Base-by-base conservation (phyloP, 225 moss, liverwort and hornwort genomes). In the Lunularia cruciata region DNA sequence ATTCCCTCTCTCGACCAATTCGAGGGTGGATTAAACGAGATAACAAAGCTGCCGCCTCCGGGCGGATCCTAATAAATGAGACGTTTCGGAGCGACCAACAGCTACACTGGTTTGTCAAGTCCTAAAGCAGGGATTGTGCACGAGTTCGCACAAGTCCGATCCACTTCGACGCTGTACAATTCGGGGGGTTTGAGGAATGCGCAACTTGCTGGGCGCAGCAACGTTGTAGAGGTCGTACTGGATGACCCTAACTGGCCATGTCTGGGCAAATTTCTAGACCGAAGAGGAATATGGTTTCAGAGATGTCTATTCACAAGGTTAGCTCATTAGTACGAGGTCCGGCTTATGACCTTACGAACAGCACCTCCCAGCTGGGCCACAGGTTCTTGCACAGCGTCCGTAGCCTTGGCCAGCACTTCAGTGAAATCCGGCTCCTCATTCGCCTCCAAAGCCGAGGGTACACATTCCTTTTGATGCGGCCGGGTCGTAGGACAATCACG, bases 391-490 rank as follows among this genome's bases (percentile, higher is more conserved):
- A 2, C 43, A 43, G n/a, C n/a, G n/a, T n/a, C n/a, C n/a, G n/a
- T n/a, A n/a, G n/a, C n/a, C n/a, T n/a, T n/a, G n/a, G n/a, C n/a
- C n/a, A n/a, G n/a, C n/a, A n/a, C n/a, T n/a, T n/a, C n/a, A n/a
- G 3, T 38, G 16, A 16, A 3, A 8, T 15, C 38, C 42, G 61
- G 40, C 20, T 36, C 8, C 25, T 37, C 61, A n/a, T 40, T n/a
- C 37, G 33, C 1, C n/a, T 25, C 39, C 19, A 25, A 5, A 25
- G 36, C 13, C 37, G 54, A 54, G 61, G 39, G 26, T 20, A 26
- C 39, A 61, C 61, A 61, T 26, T 35, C 8, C 39, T 38, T 34
- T 40, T 12, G 60, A n/a, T n/a, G n/a, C n/a, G n/a, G n/a, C n/a
- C n/a, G n/a, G n/a, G n/a, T n/a, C n/a, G n/a, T n/a, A n/a, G n/a